Conservation (phyloP, 768 basidiomycete species). For the Boletus edulis region DNA sequence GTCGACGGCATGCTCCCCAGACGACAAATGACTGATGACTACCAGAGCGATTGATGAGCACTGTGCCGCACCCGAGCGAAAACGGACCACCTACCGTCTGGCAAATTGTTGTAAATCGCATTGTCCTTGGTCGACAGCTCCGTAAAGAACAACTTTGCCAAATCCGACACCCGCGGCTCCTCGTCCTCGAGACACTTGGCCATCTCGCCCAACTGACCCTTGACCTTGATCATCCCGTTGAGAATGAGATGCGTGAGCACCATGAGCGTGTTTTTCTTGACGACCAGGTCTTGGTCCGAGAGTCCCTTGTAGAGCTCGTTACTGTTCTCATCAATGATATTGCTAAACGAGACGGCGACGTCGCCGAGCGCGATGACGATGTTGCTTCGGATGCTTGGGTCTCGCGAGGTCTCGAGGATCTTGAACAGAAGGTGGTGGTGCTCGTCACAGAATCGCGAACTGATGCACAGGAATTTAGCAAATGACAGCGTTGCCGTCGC, state of each 20-base stretch:
- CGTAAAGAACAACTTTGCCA: conserved; percentile 97
- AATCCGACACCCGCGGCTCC: conserved; percentile 82
- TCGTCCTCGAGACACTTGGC: conserved; percentile 97
- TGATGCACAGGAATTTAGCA: conserved; percentile 96
- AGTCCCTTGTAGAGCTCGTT: conserved; percentile 93
- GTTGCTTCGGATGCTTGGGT: conserved; percentile 89
- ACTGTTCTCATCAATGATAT: conserved; percentile 95
- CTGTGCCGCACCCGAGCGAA: background rate
- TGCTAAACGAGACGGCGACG: conserved; percentile 97
- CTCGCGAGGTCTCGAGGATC: conserved; percentile 87
- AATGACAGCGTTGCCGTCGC: conserved; percentile 86
- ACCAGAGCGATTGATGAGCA: background rate
- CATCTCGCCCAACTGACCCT: conserved; percentile 99
- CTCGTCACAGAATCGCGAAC: conserved; percentile 89
- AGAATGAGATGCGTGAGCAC: conserved; percentile 95
- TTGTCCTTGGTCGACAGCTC: conserved; percentile 97
- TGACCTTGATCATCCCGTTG: conserved; percentile 99
- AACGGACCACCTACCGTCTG: conserved; percentile 64
- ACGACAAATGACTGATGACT: conserved; percentile 95
- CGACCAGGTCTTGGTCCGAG: conserved; percentile 78
- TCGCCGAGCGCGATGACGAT: conserved; percentile 98
- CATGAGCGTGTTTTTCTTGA: conserved; percentile 99
- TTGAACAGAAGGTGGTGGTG: conserved; percentile 89
- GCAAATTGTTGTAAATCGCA: conserved; percentile 97
- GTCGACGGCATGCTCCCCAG: conserved; percentile 87